Conservation (phyloP, 2,329 filamentous ascomycete genomes). For the Diplodia mutila region DNA sequence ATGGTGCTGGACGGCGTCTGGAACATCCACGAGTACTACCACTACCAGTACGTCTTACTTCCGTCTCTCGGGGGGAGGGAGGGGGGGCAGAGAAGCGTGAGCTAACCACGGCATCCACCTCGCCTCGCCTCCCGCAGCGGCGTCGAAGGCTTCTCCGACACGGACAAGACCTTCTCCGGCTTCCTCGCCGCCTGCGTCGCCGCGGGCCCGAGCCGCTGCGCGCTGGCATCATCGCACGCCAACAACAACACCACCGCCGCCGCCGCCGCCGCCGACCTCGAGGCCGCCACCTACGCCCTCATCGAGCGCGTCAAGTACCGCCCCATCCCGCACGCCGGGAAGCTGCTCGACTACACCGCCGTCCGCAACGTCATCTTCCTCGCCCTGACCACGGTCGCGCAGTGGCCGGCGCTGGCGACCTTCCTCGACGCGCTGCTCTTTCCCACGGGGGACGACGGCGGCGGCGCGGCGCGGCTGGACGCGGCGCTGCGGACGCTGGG, state of each 20-base stretch:
- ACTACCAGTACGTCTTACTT: conserved; percentile 29
- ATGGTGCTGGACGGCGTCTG: conserved; percentile 50
- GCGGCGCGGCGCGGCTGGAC: background rate
- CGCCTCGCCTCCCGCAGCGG: background rate
- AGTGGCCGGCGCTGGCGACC: background rate
- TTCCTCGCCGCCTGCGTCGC: background rate
- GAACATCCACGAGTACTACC: conserved; percentile 53
- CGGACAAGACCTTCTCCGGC: background rate
- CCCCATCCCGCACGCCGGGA: background rate
- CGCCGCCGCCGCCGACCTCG: background rate
- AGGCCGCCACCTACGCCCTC: background rate
- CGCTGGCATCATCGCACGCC: too few species aligned
- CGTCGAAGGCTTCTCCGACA: background rate
- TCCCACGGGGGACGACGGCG: background rate
- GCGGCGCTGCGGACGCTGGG: background rate
- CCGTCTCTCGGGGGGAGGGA: background rate
- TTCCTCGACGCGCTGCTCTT: background rate
- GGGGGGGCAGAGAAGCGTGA: too few species aligned
- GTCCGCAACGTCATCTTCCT: conserved; percentile 2
- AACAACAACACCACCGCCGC: background rate
- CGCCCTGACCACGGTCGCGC: background rate
- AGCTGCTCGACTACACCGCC: background rate
- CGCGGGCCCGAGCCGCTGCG: background rate
- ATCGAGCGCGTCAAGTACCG: conserved; percentile 6
- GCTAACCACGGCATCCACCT: background rate